These are phyloP conservation scores for Cordyceps fumosorosea DNA, from an alignment of 2,329 filamentous ascomycete genomes.

Conservation along the genomic window DNA sequence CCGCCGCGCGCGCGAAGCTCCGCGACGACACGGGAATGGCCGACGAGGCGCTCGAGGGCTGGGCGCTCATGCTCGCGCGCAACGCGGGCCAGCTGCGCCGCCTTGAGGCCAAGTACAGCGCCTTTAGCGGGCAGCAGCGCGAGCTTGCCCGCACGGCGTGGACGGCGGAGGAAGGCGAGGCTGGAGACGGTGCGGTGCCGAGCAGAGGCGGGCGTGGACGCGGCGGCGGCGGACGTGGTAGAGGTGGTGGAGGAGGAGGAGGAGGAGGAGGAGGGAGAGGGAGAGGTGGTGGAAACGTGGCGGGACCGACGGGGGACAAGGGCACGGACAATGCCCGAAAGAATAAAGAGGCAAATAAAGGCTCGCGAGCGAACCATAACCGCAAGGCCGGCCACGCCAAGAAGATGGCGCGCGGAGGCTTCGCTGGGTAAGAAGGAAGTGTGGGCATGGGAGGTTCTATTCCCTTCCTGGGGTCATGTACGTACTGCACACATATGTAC, in stretches of 20 bases:
- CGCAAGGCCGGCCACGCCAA: conserved; percentile 62
- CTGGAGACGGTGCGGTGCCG: conserved; percentile 36
- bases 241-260: conserved; percentile 39
- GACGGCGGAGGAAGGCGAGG: conserved; percentile 44
- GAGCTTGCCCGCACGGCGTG: conserved; percentile 62
- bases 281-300: conserved; percentile 51
- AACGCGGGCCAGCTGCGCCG: conserved; percentile 62
- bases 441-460: neutral
- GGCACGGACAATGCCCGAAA: conserved; percentile 65
- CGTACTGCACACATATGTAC: neutral
- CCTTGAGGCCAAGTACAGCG: conserved; percentile 61
- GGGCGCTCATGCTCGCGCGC: conserved; percentile 77
- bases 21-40: conserved; percentile 79
- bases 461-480: neutral
- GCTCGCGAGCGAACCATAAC: conserved; percentile 79
- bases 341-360: conserved; percentile 76
- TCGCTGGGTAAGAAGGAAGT: conserved; percentile 18
- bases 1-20: conserved; percentile 55
- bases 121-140: conserved; percentile 60
- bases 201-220: conserved; percentile 39
- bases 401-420: conserved; percentile 54
- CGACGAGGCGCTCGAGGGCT: conserved; percentile 90
- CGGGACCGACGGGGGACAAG: conserved; percentile 60
- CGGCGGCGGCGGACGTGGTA: conserved; percentile 39
- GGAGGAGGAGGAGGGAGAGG: conserved; percentile 43